Evolutionary conservation across 495 filamentous ascomycete genomes (phyloP).

Genomic region (Aspergillus kassunensis): DNA sequence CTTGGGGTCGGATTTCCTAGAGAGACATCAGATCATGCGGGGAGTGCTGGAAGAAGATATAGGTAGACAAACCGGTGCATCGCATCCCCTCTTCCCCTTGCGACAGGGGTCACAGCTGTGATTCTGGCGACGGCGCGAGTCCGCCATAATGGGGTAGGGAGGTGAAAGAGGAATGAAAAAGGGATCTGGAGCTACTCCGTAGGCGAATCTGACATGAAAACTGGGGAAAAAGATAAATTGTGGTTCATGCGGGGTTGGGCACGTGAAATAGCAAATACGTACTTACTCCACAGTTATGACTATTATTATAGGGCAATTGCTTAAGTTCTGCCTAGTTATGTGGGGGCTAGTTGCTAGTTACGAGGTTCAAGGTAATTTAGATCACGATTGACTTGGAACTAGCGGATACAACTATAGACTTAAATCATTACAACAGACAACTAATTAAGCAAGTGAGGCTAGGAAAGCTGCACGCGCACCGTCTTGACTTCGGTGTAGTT

Average conservation of each 20-base stretch:
- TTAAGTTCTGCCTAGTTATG: no score
- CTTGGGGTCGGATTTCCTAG: background rate
- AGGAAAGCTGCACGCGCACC: background rate
- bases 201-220: background rate
- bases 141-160: background rate
- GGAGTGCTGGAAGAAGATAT: background rate
- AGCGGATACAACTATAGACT: no score
- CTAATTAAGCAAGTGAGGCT: no score
- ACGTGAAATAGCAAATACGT: no score
- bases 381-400: no score
- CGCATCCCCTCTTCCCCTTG: slow-evolving; percentile 1
- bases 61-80: background rate
- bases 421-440: background rate
- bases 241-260: no score
- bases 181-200: background rate
- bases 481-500: slow-evolving; percentile 3
- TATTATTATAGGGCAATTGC: no score
- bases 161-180: background rate
- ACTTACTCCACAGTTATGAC: no score
- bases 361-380: no score
- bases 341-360: no score
- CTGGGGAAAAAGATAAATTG: background rate
- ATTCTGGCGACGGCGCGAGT: background rate
- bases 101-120: slow-evolving; percentile 2
- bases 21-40: background rate